Evolutionary conservation across 1,284 basidiomycete genomes (phyloP).

Genomic region (Ceratobasidium sp.): DNA sequence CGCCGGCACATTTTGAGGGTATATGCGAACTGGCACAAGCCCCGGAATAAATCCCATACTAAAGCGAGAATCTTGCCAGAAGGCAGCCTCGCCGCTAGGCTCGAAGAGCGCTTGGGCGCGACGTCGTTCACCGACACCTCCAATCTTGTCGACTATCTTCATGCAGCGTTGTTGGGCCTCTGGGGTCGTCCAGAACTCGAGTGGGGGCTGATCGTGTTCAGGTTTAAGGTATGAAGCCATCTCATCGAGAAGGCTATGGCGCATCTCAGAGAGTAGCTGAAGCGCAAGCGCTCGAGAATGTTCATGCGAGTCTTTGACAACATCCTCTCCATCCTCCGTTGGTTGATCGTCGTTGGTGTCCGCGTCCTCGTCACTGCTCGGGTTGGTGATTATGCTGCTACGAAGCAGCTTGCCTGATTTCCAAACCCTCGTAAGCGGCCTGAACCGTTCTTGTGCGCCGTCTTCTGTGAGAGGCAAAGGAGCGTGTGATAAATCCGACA

Average conservation of each 20-base stretch:
- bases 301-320: slow-evolving; percentile 70
- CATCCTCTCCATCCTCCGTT: slow-evolving; percentile 71
- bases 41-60: slow-evolving; percentile 63
- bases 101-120: slow-evolving; percentile 71
- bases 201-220: slow-evolving; percentile 37
- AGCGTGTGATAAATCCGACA: slow-evolving; percentile 84
- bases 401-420: slow-evolving; percentile 41
- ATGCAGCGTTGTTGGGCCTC: slow-evolving; percentile 78
- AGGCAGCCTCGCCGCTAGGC: slow-evolving; percentile 57
- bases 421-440: slow-evolving; percentile 58
- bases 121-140: slow-evolving; percentile 71
- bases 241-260: slow-evolving; percentile 70
- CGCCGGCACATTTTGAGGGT: slow-evolving; percentile 54
- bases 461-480: slow-evolving; percentile 69
- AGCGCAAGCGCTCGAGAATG: slow-evolving; percentile 73
- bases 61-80: slow-evolving; percentile 77
- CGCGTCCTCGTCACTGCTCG: slow-evolving; percentile 61
- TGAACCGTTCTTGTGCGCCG: slow-evolving; percentile 74
- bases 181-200: slow-evolving; percentile 82
- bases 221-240: slow-evolving; percentile 52
- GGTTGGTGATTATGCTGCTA: slow-evolving; percentile 17
- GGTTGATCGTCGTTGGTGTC: slow-evolving; percentile 71
- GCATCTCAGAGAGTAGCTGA: slow-evolving; percentile 80
- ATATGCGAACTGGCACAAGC: slow-evolving; percentile 68
- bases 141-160: slow-evolving; percentile 78